phyloP scores from a whole-genome alignment of 202 grass and related monocot species.

The Panicum virgatum region DNA sequence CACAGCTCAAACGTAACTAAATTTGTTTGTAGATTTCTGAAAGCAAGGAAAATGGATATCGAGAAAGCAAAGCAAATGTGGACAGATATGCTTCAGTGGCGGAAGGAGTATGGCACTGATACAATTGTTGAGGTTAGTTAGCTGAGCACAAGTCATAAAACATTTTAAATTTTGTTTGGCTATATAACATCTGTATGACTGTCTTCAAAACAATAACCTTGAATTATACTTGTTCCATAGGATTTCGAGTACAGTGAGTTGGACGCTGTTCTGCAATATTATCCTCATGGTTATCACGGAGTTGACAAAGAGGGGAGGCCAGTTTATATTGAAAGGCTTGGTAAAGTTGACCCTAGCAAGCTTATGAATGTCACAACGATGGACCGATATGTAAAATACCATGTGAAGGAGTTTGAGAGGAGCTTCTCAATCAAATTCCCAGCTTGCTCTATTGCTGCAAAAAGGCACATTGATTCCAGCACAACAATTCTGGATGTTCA shows the following conservation, averaged over 20 bases:
- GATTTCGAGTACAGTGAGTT: constrained; percentile 78
- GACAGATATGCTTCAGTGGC: constrained; percentile 87
- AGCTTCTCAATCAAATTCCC: constrained; percentile 90
- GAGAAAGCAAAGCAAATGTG: constrained; percentile 91
- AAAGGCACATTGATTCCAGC: constrained; percentile 88
- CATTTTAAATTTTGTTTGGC: background rate
- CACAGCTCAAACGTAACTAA: background rate
- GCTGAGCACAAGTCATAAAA: background rate
- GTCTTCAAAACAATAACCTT: constrained; percentile 11
- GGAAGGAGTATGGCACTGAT: constrained; percentile 72
- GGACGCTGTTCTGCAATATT: constrained; percentile 80
- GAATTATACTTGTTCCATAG: constrained; percentile 34
- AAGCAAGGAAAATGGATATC: constrained; percentile 81
- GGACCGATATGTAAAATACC: constrained; percentile 84
- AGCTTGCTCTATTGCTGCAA: constrained; percentile 85
- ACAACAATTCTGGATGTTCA: constrained; percentile 95
- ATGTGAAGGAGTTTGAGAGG: constrained; percentile 91
- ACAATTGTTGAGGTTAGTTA: constrained; percentile 71
- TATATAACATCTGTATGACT: background rate
- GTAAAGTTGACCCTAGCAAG: constrained; percentile 83
- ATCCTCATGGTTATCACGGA: constrained; percentile 96
- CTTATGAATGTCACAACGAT: constrained; percentile 94
- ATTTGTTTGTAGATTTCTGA: constrained; percentile 59
- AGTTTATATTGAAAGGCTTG: constrained; percentile 92
- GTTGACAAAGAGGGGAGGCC: constrained; percentile 89